Conservation (phyloP, 2,329 filamentous ascomycete genomes). For the Pseudopyricularia cyperi region DNA sequence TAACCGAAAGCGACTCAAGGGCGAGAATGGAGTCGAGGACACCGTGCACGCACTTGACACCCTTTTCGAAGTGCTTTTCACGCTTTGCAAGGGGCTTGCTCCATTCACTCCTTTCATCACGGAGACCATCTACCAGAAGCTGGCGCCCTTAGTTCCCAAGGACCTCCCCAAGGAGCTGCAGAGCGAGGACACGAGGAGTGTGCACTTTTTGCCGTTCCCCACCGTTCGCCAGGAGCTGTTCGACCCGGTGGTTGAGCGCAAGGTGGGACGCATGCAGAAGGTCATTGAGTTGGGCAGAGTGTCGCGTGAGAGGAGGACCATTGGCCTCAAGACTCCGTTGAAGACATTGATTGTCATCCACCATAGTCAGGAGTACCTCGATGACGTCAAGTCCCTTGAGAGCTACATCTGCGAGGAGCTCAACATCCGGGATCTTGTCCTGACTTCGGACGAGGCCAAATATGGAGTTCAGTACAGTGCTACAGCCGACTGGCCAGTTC, state of each 20-base stretch:
- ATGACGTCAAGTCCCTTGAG: slow-evolving; percentile 75
- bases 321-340: slow-evolving; percentile 82
- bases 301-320: slow-evolving; percentile 70
- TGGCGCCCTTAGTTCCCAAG: slow-evolving; percentile 71
- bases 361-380: slow-evolving; percentile 66
- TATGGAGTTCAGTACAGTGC: slow-evolving; percentile 91
- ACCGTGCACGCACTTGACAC: slow-evolving; percentile 87
- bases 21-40: slow-evolving; percentile 73
- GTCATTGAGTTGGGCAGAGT: slow-evolving; percentile 86
- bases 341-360: slow-evolving; percentile 86
- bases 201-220: slow-evolving; percentile 88
- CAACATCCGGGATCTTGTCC: slow-evolving; percentile 73
- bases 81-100: slow-evolving; percentile 73
- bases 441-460: slow-evolving; percentile 75
- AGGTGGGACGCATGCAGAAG: slow-evolving; percentile 83
- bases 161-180: slow-evolving; percentile 46
- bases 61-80: slow-evolving; percentile 86
- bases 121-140: slow-evolving; percentile 81
- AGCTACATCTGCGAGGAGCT: slow-evolving; percentile 86
- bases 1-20: slow-evolving; percentile 83
- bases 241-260: slow-evolving; percentile 71
- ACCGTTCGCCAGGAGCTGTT: slow-evolving; percentile 82
- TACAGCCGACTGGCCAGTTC: slow-evolving; percentile 79
- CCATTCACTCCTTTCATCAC: slow-evolving; percentile 94
- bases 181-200: slow-evolving; percentile 65